Evolutionary conservation across 805 yeast species (phyloP).

Genomic region (Metschnikowia koreensis): DNA sequence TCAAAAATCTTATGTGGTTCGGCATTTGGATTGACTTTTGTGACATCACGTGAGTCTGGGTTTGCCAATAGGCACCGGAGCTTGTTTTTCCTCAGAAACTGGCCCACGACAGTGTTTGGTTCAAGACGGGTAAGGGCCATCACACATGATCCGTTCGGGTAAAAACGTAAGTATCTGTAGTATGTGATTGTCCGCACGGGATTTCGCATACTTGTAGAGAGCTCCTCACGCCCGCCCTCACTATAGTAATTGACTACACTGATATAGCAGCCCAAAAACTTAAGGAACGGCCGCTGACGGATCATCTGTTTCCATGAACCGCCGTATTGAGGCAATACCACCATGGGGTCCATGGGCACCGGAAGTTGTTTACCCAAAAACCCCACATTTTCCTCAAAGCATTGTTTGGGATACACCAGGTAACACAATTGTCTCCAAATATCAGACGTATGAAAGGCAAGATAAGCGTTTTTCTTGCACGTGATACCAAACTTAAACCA

Average conservation of each 20-base stretch:
- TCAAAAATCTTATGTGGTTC: constrained; percentile 36
- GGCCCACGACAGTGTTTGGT: constrained; percentile 66
- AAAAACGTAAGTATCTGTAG: constrained; percentile 81
- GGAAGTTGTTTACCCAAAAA: constrained; percentile 30
- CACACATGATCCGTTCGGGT: constrained; percentile 71
- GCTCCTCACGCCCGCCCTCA: constrained; percentile 73
- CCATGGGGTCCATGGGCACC: constrained; percentile 32
- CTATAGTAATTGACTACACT: constrained; percentile 81
- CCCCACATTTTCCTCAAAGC: constrained; percentile 49
- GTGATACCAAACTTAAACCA: constrained; percentile 64
- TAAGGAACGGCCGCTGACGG: constrained; percentile 66
- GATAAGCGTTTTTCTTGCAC: constrained; percentile 53
- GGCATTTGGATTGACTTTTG: constrained; percentile 11
- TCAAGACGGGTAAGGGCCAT: constrained; percentile 69
- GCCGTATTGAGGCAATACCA: constrained; percentile 29
- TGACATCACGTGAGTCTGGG: constrained; percentile 17
- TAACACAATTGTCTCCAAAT: constrained; percentile 53
- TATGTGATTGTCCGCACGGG: constrained; percentile 86
- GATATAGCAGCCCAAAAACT: constrained; percentile 81
- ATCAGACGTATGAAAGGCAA: constrained; percentile 52
- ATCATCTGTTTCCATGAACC: constrained; percentile 51
- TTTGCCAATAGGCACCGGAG: constrained; percentile 18
- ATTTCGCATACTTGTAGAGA: constrained; percentile 62
- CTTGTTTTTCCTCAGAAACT: constrained; percentile 36
- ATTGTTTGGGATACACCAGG: constrained; percentile 52